Evolutionary conservation across 2,329 filamentous ascomycete species (phyloP).

Genomic region (Paecilomyces niveus): DNA sequence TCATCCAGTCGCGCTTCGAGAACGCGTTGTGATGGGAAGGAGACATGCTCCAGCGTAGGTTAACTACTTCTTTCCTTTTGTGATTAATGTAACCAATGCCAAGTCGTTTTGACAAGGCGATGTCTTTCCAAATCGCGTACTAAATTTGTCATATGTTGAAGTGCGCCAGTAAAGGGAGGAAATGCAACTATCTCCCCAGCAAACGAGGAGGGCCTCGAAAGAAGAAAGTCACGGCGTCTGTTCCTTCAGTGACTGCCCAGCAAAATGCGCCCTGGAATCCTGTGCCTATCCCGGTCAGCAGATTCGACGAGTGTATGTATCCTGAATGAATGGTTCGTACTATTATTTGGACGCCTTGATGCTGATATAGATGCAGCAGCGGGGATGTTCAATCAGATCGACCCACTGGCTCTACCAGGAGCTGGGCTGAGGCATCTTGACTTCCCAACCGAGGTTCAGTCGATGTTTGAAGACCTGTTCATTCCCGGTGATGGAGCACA

Average conservation of each 20-base stretch:
- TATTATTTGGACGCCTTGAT: neutral
- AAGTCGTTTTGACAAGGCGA: neutral
- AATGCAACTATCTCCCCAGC: slow-evolving; percentile 37
- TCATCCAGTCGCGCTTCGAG: slow-evolving; percentile 32
- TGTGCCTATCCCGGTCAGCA: slow-evolving; percentile 14
- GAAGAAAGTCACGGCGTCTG: slow-evolving; percentile 26
- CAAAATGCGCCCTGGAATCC: slow-evolving; percentile 15
- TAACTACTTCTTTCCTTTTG: slow-evolving; percentile 1
- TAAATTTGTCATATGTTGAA: slow-evolving; percentile 5
- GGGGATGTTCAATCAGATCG: slow-evolving; percentile 34
- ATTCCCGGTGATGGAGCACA: slow-evolving; percentile 15
- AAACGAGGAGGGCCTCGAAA: slow-evolving; percentile 38
- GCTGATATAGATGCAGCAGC: slow-evolving; percentile 19
- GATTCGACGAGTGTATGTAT: slow-evolving; percentile 27
- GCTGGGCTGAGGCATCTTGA: slow-evolving; percentile 35
- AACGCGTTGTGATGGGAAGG: slow-evolving; percentile 38
- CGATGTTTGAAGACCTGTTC: slow-evolving; percentile 33
- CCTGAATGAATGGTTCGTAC: neutral
- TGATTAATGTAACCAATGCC: neutral
- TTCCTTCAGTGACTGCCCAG: slow-evolving; percentile 13
- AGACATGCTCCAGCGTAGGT: slow-evolving; percentile 38
- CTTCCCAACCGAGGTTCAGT: slow-evolving; percentile 27
- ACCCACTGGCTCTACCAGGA: slow-evolving; percentile 32
- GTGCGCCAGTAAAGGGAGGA: slow-evolving; percentile 33
- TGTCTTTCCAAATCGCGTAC: slow-evolving; percentile 2